phyloP scores from a whole-genome alignment of 495 filamentous ascomycete genomes.

The Parathielavia appendiculata region DNA sequence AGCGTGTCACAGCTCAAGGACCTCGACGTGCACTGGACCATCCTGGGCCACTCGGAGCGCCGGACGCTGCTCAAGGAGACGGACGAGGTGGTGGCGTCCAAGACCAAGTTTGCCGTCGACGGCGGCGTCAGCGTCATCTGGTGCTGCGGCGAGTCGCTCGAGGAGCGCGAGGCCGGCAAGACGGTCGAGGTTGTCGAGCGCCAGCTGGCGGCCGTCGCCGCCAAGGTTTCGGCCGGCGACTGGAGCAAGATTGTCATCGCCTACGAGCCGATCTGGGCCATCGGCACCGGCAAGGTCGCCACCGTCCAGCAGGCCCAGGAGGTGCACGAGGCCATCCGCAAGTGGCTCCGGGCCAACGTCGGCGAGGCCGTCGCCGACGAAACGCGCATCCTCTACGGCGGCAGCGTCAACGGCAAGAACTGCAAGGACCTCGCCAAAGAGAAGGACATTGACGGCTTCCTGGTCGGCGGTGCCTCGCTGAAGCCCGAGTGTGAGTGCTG shows the following conservation, averaged over 20 bases:
- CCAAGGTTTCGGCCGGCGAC: conserved; percentile 61
- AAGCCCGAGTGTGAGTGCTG: conserved; percentile 86
- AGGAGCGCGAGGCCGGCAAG: conserved; percentile 81
- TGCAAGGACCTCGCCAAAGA: conserved; percentile 86
- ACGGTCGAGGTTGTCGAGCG: conserved; percentile 86
- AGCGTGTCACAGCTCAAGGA: conserved; percentile 85
- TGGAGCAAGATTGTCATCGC: conserved; percentile 95
- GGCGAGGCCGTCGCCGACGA: conserved; percentile 64
- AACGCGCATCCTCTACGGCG: conserved; percentile 91
- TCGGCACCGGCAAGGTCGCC: conserved; percentile 96
- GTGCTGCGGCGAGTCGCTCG: conserved; percentile 91
- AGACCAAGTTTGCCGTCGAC: conserved; percentile 85
- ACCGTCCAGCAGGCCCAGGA: conserved; percentile 91
- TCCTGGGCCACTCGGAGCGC: conserved; percentile 91
- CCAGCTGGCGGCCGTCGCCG: conserved; percentile 64
- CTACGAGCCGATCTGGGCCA: conserved; percentile 99
- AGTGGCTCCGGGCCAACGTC: conserved; percentile 75
- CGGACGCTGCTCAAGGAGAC: conserved; percentile 79
- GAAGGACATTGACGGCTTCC: conserved; percentile 94
- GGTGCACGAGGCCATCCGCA: conserved; percentile 85
- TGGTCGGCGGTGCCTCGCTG: conserved; percentile 95
- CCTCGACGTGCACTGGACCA: conserved; percentile 76
- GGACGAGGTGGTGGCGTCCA: conserved; percentile 81
- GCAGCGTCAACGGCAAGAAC: conserved; percentile 97
- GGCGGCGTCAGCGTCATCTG: conserved; percentile 86